A percentile compares a stretch with the other conserved stretches of the same genome.
These are phyloP conservation scores for Spathaspora girioi DNA, from an alignment of 805 yeast species.

Conservation along the genomic window DNA sequence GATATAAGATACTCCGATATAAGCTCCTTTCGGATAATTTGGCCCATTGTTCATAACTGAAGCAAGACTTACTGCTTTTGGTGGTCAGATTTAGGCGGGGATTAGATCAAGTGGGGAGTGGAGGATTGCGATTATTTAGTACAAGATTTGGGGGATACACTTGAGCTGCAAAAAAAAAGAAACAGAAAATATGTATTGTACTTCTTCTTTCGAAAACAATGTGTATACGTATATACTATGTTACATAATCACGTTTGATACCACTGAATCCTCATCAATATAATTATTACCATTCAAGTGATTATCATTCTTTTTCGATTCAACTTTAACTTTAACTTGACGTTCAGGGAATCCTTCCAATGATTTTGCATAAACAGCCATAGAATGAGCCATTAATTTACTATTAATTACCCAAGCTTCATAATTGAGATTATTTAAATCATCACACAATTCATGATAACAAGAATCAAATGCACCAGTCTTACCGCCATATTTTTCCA, in stretches of 20 bases:
- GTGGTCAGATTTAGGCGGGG: conserved; percentile 25
- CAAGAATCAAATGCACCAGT: conserved; percentile 81
- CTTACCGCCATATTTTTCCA: conserved; percentile 55
- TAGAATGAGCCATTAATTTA: conserved; percentile 85
- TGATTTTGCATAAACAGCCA: conserved; percentile 77
- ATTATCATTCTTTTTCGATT: conserved; percentile 4
- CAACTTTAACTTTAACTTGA: conserved; percentile 18
- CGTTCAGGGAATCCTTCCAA: conserved; percentile 79
- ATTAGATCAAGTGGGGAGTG: no score
- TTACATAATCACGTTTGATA: conserved; percentile 11
- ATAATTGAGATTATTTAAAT: conserved; percentile 70
- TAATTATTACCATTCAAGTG: conserved; percentile 18
- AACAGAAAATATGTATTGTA: no score
- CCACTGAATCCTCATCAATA: conserved; percentile 26
- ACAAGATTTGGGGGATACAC: no score
- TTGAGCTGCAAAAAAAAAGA: no score
- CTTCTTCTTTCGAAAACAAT: no score
- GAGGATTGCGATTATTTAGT: background rate
- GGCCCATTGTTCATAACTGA: conserved; percentile 62
- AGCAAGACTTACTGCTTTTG: conserved; percentile 67
- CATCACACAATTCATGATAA: conserved; percentile 85
- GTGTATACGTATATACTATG: background rate
- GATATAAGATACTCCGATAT: no score
- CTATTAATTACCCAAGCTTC: conserved; percentile 86
- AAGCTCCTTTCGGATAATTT: conserved; percentile 40